These are phyloP conservation scores for Wallacemonas collosoma DNA, from an alignment of 208 protist species.

Conservation along the genomic window DNA sequence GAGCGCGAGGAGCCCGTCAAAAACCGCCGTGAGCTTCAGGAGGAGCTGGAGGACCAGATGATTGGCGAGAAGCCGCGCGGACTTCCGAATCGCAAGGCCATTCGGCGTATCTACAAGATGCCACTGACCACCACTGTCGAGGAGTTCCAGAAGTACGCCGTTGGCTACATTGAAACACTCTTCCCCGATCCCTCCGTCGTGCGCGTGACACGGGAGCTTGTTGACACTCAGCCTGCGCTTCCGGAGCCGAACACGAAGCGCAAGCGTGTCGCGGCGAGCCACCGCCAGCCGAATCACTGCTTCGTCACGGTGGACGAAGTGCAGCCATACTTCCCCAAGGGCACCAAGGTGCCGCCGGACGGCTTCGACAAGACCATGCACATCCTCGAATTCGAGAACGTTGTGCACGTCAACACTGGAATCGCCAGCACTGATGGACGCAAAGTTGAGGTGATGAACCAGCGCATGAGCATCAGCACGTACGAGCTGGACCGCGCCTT, in stretches of 20 bases:
- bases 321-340: slow-evolving; percentile 66
- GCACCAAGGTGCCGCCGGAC: slow-evolving; percentile 40
- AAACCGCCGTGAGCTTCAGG: slow-evolving; percentile 35
- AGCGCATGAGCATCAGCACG: slow-evolving; percentile 69
- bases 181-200: slow-evolving; percentile 68
- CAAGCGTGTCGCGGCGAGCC: slow-evolving; percentile 55
- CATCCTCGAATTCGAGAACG: slow-evolving; percentile 65
- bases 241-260: slow-evolving; percentile 68
- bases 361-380: slow-evolving; percentile 76
- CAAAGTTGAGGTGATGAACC: slow-evolving; percentile 61
- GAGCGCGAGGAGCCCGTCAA: slow-evolving; percentile 55
- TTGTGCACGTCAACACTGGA: slow-evolving; percentile 40
- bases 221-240: slow-evolving; percentile 63
- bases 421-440: slow-evolving; percentile 19
- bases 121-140: slow-evolving; percentile 40
- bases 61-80: slow-evolving; percentile 56
- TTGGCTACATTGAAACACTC: slow-evolving; percentile 59
- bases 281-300: slow-evolving; percentile 74
- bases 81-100: slow-evolving; percentile 48
- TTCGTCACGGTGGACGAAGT: slow-evolving; percentile 80
- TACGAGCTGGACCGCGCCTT: slow-evolving; percentile 83
- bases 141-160: slow-evolving; percentile 68
- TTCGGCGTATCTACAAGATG: slow-evolving; percentile 89
- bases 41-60: slow-evolving; percentile 38
- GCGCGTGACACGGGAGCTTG: slow-evolving; percentile 62